Percentiles rank a stretch among this genome's conserved stretches.
phyloP scores from a whole-genome alignment of 2,329 filamentous ascomycete species.

The Diplocarpon mali region DNA sequence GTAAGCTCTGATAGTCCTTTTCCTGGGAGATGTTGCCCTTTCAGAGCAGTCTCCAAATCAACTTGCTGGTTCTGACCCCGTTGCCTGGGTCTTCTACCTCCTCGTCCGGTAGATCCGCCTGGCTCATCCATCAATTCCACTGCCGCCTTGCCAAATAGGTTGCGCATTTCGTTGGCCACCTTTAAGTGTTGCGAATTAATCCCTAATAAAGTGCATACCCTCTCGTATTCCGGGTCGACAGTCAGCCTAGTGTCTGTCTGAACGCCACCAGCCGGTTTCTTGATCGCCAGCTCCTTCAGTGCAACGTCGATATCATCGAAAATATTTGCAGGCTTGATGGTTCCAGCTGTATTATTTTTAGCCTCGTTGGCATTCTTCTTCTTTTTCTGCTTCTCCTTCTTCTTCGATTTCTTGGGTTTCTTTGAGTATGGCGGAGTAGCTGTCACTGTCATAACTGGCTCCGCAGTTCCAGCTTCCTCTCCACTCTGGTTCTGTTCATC shows the following conservation, averaged over 20 bases:
- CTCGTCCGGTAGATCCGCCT: slow-evolving; percentile 26
- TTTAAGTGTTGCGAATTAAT: slow-evolving; percentile 67
- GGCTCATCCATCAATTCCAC: slow-evolving; percentile 45
- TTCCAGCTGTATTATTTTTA: slow-evolving; percentile 20
- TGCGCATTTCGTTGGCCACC: slow-evolving; percentile 83
- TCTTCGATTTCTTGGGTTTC: slow-evolving; percentile 50
- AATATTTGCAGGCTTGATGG: slow-evolving; percentile 24
- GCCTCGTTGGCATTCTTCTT: slow-evolving; percentile 32
- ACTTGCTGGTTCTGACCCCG: slow-evolving; percentile 33
- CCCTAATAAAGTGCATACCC: slow-evolving; percentile 41
- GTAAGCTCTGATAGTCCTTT: slow-evolving; percentile 48
- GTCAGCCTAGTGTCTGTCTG: slow-evolving; percentile 12
- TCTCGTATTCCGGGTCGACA: slow-evolving; percentile 32
- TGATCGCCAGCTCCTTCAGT: slow-evolving; percentile 45
- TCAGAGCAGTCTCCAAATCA: slow-evolving; percentile 29
- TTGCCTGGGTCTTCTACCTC: slow-evolving; percentile 30
- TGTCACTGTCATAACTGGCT: slow-evolving; percentile 23
- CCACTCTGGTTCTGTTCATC: slow-evolving; percentile 25
- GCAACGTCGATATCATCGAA: slow-evolving; percentile 59
- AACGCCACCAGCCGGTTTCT: slow-evolving; percentile 13
- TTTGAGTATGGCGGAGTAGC: slow-evolving; percentile 10
- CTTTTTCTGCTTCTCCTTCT: slow-evolving; percentile 45
- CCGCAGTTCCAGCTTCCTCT: slow-evolving; percentile 24
- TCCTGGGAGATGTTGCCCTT: slow-evolving; percentile 36
- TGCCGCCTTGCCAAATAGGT: slow-evolving; percentile 54